A percentile compares a stretch with the other conserved stretches of the same genome.
These are phyloP conservation scores for Aspergillus olivimuriae DNA, from an alignment of 495 filamentous ascomycete species.

Conservation along the genomic window DNA sequence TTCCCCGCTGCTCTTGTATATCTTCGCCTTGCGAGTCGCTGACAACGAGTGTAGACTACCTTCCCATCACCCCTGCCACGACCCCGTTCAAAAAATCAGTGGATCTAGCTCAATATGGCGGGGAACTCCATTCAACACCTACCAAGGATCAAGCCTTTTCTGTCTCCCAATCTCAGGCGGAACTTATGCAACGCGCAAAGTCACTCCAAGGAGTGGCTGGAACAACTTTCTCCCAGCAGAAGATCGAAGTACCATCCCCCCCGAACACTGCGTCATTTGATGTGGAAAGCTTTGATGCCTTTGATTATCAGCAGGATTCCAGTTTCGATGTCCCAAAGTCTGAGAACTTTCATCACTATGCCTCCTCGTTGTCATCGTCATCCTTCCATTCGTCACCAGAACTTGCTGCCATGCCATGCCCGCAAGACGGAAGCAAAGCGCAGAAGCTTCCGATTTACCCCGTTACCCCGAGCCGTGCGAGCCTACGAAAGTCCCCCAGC, in stretches of 20 bases:
- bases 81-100: conserved; percentile 41
- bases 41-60: conserved; percentile 28
- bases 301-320: conserved; percentile 26
- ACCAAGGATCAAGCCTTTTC: conserved; percentile 30
- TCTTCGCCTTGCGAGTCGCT: conserved; percentile 3
- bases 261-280: conserved; percentile 35
- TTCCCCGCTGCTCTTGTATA: not conserved
- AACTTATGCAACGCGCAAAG: conserved; percentile 42
- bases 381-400: conserved; percentile 44
- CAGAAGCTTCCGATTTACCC: conserved; percentile 26
- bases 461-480: conserved; percentile 18
- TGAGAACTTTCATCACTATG: conserved; percentile 16
- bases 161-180: conserved; percentile 28
- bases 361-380: conserved; percentile 35
- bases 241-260: conserved; percentile 44
- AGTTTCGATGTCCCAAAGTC: conserved; percentile 24
- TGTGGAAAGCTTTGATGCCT: conserved; percentile 25
- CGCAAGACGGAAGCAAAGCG: conserved; percentile 19
- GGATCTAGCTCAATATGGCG: conserved; percentile 32
- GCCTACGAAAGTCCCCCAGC: conserved; percentile 9
- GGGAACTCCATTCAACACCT: conserved; percentile 24
- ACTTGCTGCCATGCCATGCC: conserved; percentile 38
- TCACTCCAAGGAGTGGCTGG: conserved; percentile 40
- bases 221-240: conserved; percentile 28
- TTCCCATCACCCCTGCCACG: conserved; percentile 43